Conservation (phyloP, 495 filamentous ascomycete species). For the Aspergillus indologenus region DNA sequence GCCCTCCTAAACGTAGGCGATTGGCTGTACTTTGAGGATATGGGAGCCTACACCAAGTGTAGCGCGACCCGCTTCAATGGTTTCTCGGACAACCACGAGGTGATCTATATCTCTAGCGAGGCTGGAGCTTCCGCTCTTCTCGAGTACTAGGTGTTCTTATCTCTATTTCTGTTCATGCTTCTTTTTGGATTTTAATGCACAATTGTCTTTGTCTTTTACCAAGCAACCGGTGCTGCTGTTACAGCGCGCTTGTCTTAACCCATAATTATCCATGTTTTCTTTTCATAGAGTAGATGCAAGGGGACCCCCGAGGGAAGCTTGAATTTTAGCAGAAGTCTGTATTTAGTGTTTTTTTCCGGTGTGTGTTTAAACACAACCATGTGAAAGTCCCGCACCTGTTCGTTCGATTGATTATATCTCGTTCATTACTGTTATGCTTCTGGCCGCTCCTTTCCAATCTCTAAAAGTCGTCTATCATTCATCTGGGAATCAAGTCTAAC, state of each 20-base stretch:
- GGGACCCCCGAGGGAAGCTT: background rate
- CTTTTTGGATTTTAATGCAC: background rate
- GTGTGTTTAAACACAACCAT: background rate
- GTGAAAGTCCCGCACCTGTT: background rate
- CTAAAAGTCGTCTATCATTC: background rate
- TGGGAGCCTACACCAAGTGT: slow-evolving; percentile 98
- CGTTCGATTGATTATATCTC: background rate
- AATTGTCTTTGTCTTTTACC: background rate
- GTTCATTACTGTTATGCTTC: background rate
- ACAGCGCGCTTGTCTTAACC: background rate
- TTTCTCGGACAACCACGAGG: slow-evolving; percentile 88
- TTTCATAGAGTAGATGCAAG: slow-evolving; percentile 11
- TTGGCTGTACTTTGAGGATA: slow-evolving; percentile 97
- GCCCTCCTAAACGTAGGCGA: slow-evolving; percentile 82
- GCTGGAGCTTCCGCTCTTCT: slow-evolving; percentile 77
- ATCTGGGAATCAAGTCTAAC: background rate
- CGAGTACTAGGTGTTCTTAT: slow-evolving; percentile 39
- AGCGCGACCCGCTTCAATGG: slow-evolving; percentile 98
- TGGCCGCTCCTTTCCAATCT: background rate
- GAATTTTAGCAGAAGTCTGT: background rate
- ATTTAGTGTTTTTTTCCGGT: background rate
- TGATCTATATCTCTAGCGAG: slow-evolving; percentile 93
- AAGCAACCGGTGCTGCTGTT: too few relatives aligned
- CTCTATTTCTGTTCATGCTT: slow-evolving; percentile 11
- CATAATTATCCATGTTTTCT: slow-evolving; percentile 11